A percentile compares a stretch with the other conserved stretches of the same genome.
These are phyloP conservation scores for Calonectria multiphialidica DNA, from an alignment of 2,329 filamentous ascomycete genomes.

Conservation along the genomic window DNA sequence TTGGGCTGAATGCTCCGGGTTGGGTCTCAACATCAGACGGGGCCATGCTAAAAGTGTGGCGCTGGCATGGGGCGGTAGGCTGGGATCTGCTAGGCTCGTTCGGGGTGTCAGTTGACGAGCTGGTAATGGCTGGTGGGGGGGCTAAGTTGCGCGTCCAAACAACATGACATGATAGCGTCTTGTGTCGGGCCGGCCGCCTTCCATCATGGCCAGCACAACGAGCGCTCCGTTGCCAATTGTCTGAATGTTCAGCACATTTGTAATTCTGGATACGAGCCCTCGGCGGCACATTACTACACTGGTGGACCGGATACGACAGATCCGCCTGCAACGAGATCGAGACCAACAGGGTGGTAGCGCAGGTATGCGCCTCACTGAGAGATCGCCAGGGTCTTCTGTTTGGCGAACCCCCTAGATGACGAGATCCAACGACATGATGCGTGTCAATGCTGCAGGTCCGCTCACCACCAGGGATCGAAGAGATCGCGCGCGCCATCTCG, in stretches of 20 bases:
- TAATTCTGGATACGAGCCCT: slow-evolving; percentile 32
- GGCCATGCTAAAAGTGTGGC: slow-evolving; percentile 30
- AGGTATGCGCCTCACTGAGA: slow-evolving; percentile 25
- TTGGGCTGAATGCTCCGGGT: slow-evolving; percentile 25
- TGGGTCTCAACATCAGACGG: slow-evolving; percentile 26
- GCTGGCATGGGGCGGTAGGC: slow-evolving; percentile 31
- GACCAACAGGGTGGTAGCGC: slow-evolving; percentile 32
- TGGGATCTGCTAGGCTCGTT: slow-evolving; percentile 21
- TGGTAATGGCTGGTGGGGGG: slow-evolving; percentile 22
- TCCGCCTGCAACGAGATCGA: slow-evolving; percentile 34
- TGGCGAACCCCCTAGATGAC: slow-evolving; percentile 31
- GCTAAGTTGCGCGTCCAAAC: slow-evolving; percentile 28
- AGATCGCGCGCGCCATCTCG: slow-evolving; percentile 20
- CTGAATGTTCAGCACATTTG: neutral
- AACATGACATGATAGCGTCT: slow-evolving; percentile 22
- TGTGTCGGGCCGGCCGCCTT: slow-evolving; percentile 9
- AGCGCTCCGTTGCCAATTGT: neutral
- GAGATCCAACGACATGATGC: slow-evolving; percentile 39
- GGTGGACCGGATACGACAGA: slow-evolving; percentile 26
- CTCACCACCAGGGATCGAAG: slow-evolving; percentile 21
- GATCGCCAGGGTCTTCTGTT: slow-evolving; percentile 43
- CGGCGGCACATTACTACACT: slow-evolving; percentile 13
- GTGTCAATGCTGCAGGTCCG: slow-evolving; percentile 43
- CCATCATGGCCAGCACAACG: neutral
- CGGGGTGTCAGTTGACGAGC: slow-evolving; percentile 41